These are phyloP conservation scores for Boletus reticulatus DNA, from an alignment of 768 basidiomycete species.

Conservation along the genomic window DNA sequence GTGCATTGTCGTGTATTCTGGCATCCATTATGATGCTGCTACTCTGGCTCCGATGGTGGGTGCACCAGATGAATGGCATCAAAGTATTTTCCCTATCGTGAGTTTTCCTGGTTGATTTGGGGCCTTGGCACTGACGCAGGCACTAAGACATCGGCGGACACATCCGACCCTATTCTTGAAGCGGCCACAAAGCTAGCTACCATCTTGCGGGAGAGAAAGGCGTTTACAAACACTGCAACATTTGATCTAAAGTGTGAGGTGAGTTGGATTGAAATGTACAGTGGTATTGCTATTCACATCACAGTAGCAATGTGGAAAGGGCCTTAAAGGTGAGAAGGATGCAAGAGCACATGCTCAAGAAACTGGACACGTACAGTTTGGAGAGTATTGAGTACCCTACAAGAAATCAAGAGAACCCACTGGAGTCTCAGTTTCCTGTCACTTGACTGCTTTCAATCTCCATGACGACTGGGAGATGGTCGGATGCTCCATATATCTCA, in stretches of 20 bases:
- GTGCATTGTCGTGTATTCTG: constrained; percentile 86
- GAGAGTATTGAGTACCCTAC: constrained; percentile 62
- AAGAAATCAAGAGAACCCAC: background rate
- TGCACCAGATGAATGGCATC: constrained; percentile 86
- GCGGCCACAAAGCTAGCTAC: constrained; percentile 73
- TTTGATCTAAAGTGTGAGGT: constrained; percentile 91
- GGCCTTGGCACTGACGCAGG: constrained; percentile 24
- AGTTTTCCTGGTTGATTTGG: constrained; percentile 15
- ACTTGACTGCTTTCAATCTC: constrained; percentile 57
- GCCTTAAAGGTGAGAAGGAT: constrained; percentile 91
- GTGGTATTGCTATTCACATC: constrained; percentile 3
- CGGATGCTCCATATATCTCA: constrained; percentile 85
- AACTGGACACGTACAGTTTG: constrained; percentile 84
- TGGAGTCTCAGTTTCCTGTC: constrained; percentile 7
- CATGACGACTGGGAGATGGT: constrained; percentile 79
- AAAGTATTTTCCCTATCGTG: constrained; percentile 73
- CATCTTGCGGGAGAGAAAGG: constrained; percentile 70
- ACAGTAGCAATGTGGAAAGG: constrained; percentile 70
- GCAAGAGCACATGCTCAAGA: constrained; percentile 83
- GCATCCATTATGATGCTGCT: constrained; percentile 95
- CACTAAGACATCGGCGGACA: constrained; percentile 29
- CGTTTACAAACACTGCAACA: constrained; percentile 88
- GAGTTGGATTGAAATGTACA: constrained; percentile 17
- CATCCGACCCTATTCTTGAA: constrained; percentile 52
- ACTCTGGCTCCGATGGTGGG: constrained; percentile 75